Evolutionary conservation across 345 rosid species (phyloP), one percentile per base, ranked within the genome.

Genomic region (Citrus reticulata): DNA sequence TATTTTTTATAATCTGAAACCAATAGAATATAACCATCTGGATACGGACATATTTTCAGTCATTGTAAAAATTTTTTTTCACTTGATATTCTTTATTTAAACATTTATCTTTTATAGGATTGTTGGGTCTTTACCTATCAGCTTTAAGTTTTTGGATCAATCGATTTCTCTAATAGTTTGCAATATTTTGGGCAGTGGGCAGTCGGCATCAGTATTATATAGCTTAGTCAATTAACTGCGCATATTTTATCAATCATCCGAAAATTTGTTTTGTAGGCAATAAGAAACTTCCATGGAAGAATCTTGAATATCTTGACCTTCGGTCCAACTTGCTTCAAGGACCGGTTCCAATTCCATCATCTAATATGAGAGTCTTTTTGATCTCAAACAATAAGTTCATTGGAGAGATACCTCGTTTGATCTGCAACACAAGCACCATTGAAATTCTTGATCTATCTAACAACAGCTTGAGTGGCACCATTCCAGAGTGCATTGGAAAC

Each of bases 401-500:
- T 0, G 83, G 83, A 10, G 75, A 74, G 29, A 58, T 86, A n/a
- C 75, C 83, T 0, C 37, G 37, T 30, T 29, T 9, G 16, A 16
- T 82, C 10, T 82, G 83, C 73, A 54, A 68, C 64, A 1, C 20
- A 11, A 77, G 64, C 19, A 46, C 57, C 2, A 65, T 82, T 24
- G 0, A 13, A 1, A 1, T 4, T 25, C 72, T 70, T 11, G 5
- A 14, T 6, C 49, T 80, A 7, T 75, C 74, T 11, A 10, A 75
- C 17, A 89, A 84, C 67, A 78, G 74, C 30, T 83, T 87, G 11
- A 65, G 10, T 8, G 85, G 86, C 2, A 79, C 3, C 30, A 83
- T 76, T 40, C 84, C 74, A 51, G 6, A 63, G 9, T 81, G 70
- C 73, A 65, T 76, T 49, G 68, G 73, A 32, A 68, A 78, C 68